These are phyloP conservation scores for Eucalyptus curtisii DNA, from an alignment of 345 rosid genomes.

Conservation along the genomic window DNA sequence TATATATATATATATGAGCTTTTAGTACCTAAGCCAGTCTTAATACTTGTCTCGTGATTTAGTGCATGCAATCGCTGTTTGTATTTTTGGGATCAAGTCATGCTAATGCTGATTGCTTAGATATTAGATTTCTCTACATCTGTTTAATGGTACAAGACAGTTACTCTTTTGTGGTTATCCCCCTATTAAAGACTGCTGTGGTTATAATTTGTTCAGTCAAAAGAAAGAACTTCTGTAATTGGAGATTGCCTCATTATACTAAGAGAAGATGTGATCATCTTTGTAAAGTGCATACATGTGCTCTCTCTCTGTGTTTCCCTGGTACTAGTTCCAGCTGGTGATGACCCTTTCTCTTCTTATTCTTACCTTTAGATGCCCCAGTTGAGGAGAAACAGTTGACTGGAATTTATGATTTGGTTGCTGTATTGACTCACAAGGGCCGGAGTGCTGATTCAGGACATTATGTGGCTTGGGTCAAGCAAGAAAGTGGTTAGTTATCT, in stretches of 20 bases:
- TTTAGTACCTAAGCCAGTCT: neutral
- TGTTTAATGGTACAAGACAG: neutral
- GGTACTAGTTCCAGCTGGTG: neutral
- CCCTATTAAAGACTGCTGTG: neutral
- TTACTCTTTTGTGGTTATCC: neutral
- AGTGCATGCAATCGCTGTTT: neutral
- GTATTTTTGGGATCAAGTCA: neutral
- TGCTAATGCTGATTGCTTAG: neutral
- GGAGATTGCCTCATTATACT: neutral
- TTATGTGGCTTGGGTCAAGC: conserved; percentile 96
- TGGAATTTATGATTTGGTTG: conserved; percentile 83
- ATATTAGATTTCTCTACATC: neutral
- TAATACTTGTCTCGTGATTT: neutral
- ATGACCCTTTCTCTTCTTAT: neutral
- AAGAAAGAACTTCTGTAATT: neutral
- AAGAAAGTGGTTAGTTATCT: conserved; percentile 64
- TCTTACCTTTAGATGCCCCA: neutral
- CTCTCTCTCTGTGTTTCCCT: neutral
- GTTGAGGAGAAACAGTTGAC: conserved; percentile 50
- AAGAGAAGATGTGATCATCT: neutral
- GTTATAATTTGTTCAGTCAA: neutral
- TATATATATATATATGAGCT: neutral
- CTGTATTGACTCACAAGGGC: conserved; percentile 94
- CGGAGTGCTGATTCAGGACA: conserved; percentile 98
- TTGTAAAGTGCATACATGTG: neutral